phyloP scores from a whole-genome alignment of 2,329 filamentous ascomycete species.

The Zasmidium cellare region DNA sequence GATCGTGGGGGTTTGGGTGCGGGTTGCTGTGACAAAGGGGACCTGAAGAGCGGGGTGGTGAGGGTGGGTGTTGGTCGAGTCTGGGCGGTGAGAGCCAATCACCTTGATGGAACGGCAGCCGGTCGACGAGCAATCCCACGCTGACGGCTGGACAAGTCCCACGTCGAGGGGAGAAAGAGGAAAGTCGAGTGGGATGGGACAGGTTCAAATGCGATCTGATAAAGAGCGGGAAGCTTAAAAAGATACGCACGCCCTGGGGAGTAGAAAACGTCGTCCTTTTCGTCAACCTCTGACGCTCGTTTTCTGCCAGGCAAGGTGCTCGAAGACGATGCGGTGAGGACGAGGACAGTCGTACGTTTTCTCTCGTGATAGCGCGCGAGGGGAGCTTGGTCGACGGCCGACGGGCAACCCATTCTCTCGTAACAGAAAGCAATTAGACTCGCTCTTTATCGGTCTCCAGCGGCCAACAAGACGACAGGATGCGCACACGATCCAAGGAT shows the following conservation, averaged over 20 bases:
- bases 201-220: constrained; percentile 1
- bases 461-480: no score
- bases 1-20: background rate
- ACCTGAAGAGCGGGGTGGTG: constrained; percentile 9
- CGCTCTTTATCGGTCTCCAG: constrained; percentile 2
- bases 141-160: background rate
- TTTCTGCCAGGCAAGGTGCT: no score
- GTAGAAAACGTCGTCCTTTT: no score
- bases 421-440: constrained; percentile 12
- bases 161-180: constrained; percentile 5
- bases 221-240: background rate
- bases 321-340: no score
- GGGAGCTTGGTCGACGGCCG: background rate
- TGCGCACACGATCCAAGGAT: constrained; percentile 2
- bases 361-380: constrained; percentile 8
- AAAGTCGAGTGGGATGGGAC: constrained; percentile 15
- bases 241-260: background rate
- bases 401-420: constrained; percentile 4
- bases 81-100: constrained; percentile 13
- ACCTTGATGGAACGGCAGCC: constrained; percentile 17
- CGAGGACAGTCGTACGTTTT: no score
- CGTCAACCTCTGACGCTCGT: no score
- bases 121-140: background rate
- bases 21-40: constrained; percentile 2
- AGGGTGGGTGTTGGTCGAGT: constrained; percentile 9